Percentiles rank a stretch among this genome's conserved stretches.
These are phyloP conservation scores for Rosa persica DNA, from an alignment of 306 rosid species.

Conservation along the genomic window DNA sequence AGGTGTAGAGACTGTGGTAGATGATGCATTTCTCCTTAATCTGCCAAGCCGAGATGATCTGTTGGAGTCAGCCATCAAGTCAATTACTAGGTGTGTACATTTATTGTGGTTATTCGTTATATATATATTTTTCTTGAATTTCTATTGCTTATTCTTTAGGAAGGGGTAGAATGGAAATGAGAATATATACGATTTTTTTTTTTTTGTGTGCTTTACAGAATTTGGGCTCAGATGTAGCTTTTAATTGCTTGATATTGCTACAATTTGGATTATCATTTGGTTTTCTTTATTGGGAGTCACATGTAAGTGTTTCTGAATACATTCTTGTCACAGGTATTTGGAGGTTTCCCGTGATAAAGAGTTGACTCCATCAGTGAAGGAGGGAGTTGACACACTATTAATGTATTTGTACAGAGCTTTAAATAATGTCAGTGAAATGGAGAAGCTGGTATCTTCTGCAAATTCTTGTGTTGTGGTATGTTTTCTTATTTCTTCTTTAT, in stretches of 20 bases:
- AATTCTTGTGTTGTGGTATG: conserved; percentile 93
- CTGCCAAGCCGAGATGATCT: conserved; percentile 82
- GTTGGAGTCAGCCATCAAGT: conserved; percentile 87
- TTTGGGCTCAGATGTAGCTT: conserved; percentile 11
- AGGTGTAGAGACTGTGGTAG: conserved; percentile 86
- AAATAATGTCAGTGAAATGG: conserved; percentile 77
- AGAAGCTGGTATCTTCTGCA: conserved; percentile 80
- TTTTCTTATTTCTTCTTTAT: conserved; percentile 21
- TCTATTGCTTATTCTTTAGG: neutral
- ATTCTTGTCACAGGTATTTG: conserved; percentile 63
- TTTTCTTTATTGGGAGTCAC: conserved; percentile 6
- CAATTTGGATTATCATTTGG: neutral
- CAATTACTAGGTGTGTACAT: conserved; percentile 67
- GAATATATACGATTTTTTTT: neutral
- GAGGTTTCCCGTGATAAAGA: conserved; percentile 72
- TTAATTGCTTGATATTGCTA: neutral
- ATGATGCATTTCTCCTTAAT: conserved; percentile 63
- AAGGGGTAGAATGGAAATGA: neutral
- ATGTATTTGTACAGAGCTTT: conserved; percentile 91
- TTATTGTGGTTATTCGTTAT: conserved; percentile 20
- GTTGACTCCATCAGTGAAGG: conserved; percentile 55
- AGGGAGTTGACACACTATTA: conserved; percentile 90
- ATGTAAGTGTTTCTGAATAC: conserved; percentile 6
- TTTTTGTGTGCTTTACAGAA: too few relatives aligned
- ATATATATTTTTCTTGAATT: conserved; percentile 6